Evolutionary conservation across 2,329 filamentous ascomycete species (phyloP), one percentile per base, ranked within the genome.

Genomic region (Sarocladium kiliense): DNA sequence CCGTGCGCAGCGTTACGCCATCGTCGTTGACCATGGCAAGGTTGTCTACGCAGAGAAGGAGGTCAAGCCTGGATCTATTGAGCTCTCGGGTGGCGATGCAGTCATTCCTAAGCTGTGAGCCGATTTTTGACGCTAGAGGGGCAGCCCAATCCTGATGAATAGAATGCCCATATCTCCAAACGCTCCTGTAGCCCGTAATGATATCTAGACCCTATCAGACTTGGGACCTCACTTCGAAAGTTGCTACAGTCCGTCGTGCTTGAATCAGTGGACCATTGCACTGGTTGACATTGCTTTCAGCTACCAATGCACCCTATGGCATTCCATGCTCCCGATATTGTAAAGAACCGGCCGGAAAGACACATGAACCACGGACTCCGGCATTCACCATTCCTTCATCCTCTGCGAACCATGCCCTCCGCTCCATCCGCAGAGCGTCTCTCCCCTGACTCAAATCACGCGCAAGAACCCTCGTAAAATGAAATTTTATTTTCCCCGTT

Each of bases 1-100:
- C 66, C 82, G 90, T 61, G 91, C 88, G 61, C 84, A 81, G 59
- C 82, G 91, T 59, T 95, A 89, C 76, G 91, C 88, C 64, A 81
- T 96, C 70, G 76, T 92, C 64, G 74, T 95, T 62, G 90, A 92
- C 74, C 78, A 95, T 71, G 90, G 90, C 71, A 93, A 89, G 78
- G 80, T 96, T 65, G 78, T 76, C 66, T 95, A 95, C 71, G 88
- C 89, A 58, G 88, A 87, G 73, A 86, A 82, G 65, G 90, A 95
- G 76, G 70, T 73, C 25, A 79, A 74, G 55, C 67, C 67, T 54
- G 72, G 72, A 53, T 71, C 68, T 63, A 75, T 77, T 55, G 72
- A 72, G 57, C 70, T 72, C 58, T 80, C 79, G 21, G 76, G 79
- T 53, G 80, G 78, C 55, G 77, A 82, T 58, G 77, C 72, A 56